Conservation (phyloP, 176 grass and related monocot species). For the Rhipidocladum racemiflorum region DNA sequence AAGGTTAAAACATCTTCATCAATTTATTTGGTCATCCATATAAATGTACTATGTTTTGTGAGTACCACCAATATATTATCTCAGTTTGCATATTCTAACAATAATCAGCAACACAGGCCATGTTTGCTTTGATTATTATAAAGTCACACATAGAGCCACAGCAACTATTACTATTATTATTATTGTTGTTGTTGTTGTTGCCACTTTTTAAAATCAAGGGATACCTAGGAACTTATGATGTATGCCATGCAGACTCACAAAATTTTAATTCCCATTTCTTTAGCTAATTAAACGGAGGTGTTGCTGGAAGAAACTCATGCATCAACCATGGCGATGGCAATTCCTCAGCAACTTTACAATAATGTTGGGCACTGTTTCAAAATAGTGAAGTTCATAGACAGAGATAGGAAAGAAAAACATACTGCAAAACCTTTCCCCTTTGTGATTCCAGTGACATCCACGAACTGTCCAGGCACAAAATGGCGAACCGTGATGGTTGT, state of each 20-base stretch:
- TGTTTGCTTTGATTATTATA: conserved; percentile 9
- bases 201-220: background rate
- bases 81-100: background rate
- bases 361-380: background rate
- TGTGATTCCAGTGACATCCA: conserved; percentile 83
- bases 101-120: background rate
- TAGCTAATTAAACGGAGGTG: background rate
- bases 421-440: conserved; percentile 97
- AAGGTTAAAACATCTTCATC: background rate
- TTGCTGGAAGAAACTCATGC: background rate
- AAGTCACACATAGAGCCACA: background rate
- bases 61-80: background rate
- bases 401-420: conserved; percentile 25
- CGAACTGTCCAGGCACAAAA: conserved; percentile 93
- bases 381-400: conserved; percentile 12
- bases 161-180: too few species aligned
- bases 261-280: background rate
- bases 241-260: background rate
- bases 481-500: conserved; percentile 78
- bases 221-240: background rate
- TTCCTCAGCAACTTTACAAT: background rate
- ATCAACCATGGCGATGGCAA: background rate
- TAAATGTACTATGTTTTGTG: background rate
- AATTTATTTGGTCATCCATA: background rate
- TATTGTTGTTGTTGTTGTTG: too few species aligned